Base-by-base conservation (phyloP, 108 stramenopile genomes). In the Nitzschia sp. region DNA sequence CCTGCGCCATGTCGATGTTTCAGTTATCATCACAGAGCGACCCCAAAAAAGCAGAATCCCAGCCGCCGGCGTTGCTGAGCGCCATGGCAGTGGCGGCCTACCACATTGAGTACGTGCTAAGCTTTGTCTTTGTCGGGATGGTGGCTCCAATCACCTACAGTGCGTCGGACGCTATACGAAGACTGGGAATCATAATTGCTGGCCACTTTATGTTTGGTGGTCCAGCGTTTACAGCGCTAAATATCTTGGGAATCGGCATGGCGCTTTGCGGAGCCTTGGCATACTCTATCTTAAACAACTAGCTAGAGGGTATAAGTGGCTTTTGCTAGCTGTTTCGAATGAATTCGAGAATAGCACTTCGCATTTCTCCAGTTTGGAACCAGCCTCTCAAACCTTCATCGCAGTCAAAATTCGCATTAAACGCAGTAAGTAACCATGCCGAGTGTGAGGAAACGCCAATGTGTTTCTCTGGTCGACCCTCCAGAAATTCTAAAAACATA, bases 141-240 rank as follows among this genome's bases (percentile, higher is more conserved):
- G 90, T 91, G 8, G 62, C 77, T 35, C 90, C 90, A 26, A 86
- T 91, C 33, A 86, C 86, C 6, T 91, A 85, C 68, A 86, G 90
- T 3, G 81, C 90, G 2, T 86, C 85, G 51, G 90, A 91, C 68
- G 86, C 90, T 11, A 35, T 91, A 26, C 73, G 90, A 58, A 57
- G 90, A 30, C 67, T 91, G n/a, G 46, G 72, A n/a, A 85, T 91
- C 33, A 91, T 91, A 29, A 65, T 91, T 2, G 26, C 79, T 1
- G 90, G 90, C 21, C 70, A 75, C 33, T 59, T 49, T 51, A 68
- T 91, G 70, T 91, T 91, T 69, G 90, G 87, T 33, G 87, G 83
- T 23, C 77, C 65, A 24, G 70, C 71, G 29, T 87, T 91, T 62
- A 82, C 87, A 11, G 46, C 30, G 0, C n/a, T 85, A 0, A 91